phyloP scores from a whole-genome alignment of 2,329 filamentous ascomycete genomes.

The Venturia effusa region DNA sequence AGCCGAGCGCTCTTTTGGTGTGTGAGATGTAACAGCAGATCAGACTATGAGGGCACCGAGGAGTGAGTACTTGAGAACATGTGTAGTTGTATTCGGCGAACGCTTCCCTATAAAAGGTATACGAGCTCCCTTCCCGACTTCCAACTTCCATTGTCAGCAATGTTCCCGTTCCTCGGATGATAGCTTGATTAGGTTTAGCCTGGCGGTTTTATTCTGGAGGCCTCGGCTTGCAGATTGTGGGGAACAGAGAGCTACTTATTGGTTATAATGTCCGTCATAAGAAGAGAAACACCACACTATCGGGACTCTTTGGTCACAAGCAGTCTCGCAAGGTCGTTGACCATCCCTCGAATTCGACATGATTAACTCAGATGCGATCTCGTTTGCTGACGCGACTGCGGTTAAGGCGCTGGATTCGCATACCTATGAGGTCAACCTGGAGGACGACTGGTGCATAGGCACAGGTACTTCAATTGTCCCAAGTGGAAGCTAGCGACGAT shows the following conservation, averaged over 20 bases:
- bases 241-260: neutral
- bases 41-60: neutral
- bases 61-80: neutral
- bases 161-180: neutral
- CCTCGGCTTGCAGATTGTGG: neutral
- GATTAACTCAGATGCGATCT: conserved; percentile 16
- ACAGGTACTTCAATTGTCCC: conserved; percentile 34
- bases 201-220: neutral
- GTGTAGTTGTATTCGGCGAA: neutral
- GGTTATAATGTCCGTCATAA: neutral
- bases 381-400: conserved; percentile 38
- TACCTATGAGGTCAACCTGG: conserved; percentile 46
- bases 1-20: neutral
- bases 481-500: neutral
- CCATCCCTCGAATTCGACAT: neutral
- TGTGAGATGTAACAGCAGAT: neutral
- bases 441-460: conserved; percentile 54
- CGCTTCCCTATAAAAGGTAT: neutral
- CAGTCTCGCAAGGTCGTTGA: neutral
- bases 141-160: neutral
- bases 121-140: neutral
- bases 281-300: neutral
- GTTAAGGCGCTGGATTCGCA: conserved; percentile 41
- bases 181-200: neutral
- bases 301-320: neutral